phyloP scores from a whole-genome alignment of 352 stramenopile genomes.

The Phytophthora cactorum region DNA sequence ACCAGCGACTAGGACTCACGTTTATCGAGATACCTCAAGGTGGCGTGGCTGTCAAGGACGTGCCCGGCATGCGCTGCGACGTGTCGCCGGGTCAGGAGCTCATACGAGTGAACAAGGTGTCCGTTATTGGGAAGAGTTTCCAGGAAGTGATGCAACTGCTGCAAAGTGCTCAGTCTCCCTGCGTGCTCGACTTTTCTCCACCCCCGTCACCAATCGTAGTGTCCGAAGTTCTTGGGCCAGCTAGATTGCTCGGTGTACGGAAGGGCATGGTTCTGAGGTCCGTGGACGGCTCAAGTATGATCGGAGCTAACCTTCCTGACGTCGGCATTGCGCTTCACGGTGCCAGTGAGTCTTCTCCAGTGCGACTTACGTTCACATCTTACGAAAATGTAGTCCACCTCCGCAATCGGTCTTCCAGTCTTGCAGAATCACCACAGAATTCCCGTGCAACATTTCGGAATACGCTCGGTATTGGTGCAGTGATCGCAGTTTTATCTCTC shows the following conservation, averaged over 20 bases:
- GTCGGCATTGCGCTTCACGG: conserved; percentile 33
- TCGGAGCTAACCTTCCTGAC: conserved; percentile 45
- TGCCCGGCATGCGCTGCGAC: conserved; percentile 28
- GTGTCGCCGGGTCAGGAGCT: conserved; percentile 52
- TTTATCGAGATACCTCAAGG: conserved; percentile 48
- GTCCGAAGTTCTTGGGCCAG: conserved; percentile 35
- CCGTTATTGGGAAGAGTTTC: conserved; percentile 44
- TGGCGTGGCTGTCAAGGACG: conserved; percentile 51
- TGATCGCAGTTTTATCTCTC: conserved; percentile 43
- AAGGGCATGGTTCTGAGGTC: conserved; percentile 49
- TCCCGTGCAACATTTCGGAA: conserved; percentile 32
- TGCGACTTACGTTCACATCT: conserved; percentile 40
- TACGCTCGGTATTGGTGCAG: conserved; percentile 51
- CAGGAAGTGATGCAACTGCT: conserved; percentile 47
- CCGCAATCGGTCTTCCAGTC: conserved; percentile 1
- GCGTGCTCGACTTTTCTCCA: conserved; percentile 53
- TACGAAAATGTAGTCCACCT: conserved; percentile 17
- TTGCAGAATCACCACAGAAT: background rate
- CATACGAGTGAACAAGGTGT: conserved; percentile 45
- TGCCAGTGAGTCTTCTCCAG: conserved; percentile 28
- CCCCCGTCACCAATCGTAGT: conserved; percentile 53
- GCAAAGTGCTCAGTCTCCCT: conserved; percentile 42
- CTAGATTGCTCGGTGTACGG: conserved; percentile 34
- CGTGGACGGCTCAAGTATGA: conserved; percentile 40
- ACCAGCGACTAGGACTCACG: conserved; percentile 54